Evolutionary conservation across 2,329 filamentous ascomycete species (phyloP).

Genomic region (Monosporascus sp.): DNA sequence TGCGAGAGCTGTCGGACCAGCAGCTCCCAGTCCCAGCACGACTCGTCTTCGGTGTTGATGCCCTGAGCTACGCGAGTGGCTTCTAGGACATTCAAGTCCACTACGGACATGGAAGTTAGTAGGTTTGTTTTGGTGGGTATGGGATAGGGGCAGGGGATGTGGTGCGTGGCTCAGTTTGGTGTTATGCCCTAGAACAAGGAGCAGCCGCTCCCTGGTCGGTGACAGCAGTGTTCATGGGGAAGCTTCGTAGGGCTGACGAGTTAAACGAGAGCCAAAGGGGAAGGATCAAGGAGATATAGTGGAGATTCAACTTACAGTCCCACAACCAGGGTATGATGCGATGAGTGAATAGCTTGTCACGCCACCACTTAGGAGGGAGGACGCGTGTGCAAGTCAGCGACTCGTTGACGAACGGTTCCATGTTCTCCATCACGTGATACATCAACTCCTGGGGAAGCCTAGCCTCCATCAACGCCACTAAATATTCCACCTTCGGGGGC

Average conservation of each 20-base stretch:
- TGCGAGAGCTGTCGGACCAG: slow-evolving; percentile 16
- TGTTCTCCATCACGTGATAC: neutral
- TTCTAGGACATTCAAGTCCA: neutral
- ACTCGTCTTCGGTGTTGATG: neutral
- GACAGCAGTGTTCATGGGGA: too few relatives aligned
- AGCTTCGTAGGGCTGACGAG: too few relatives aligned
- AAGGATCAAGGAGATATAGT: neutral
- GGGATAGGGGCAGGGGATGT: too few relatives aligned
- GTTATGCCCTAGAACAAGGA: too few relatives aligned
- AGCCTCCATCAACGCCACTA: neutral
- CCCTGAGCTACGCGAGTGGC: neutral
- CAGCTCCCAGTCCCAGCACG: slow-evolving; percentile 18
- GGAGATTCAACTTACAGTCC: slow-evolving; percentile 4
- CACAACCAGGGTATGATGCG: slow-evolving; percentile 16
- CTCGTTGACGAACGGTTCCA: slow-evolving; percentile 11
- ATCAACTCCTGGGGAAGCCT: slow-evolving; percentile 9
- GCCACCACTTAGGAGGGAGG: slow-evolving; percentile 12
- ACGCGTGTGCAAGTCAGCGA: slow-evolving; percentile 11
- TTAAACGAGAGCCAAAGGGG: neutral
- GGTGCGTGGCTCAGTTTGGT: too few relatives aligned
- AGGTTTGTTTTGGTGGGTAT: too few relatives aligned
- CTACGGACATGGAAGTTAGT: neutral
- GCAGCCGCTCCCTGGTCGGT: too few relatives aligned
- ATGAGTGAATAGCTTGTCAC: slow-evolving; percentile 7
- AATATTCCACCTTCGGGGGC: neutral